Evolutionary conservation across 805 yeast species (phyloP).

Genomic region (Metschnikowia noctiluminum): DNA sequence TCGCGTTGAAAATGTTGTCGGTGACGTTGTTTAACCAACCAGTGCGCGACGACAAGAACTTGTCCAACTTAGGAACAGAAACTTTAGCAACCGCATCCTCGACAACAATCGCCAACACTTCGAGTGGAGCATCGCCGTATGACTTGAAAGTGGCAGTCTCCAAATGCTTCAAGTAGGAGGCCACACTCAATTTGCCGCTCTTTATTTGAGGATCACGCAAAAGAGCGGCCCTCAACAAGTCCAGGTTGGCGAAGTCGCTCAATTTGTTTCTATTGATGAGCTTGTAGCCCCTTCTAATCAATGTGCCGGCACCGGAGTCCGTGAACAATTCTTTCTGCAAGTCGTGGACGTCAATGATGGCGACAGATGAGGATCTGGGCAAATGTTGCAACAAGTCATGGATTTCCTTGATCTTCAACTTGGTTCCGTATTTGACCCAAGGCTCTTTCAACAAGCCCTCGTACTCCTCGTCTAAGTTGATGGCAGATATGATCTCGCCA

Average conservation of each 20-base stretch:
- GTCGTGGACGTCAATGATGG: conserved; percentile 92
- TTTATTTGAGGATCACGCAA: conserved; percentile 72
- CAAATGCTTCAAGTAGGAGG: conserved; percentile 73
- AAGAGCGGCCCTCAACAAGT: conserved; percentile 70
- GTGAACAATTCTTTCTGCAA: conserved; percentile 96
- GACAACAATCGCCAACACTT: conserved; percentile 83
- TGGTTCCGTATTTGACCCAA: conserved; percentile 99
- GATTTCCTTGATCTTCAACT: conserved; percentile 93
- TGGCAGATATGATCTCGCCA: conserved; percentile 83
- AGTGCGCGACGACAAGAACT: conserved; percentile 78
- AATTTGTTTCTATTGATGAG: conserved; percentile 68
- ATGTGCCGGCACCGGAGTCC: conserved; percentile 98
- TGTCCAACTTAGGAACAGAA: conserved; percentile 66
- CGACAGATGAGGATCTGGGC: conserved; percentile 97
- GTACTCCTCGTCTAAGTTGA: conserved; percentile 94
- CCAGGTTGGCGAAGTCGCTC: conserved; percentile 69
- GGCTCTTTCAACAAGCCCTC: conserved; percentile 86
- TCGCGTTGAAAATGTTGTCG: conserved; percentile 85
- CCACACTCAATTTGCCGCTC: conserved; percentile 69
- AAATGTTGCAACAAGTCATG: conserved; percentile 89
- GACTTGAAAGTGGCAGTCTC: conserved; percentile 64
- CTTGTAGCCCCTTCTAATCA: conserved; percentile 96
- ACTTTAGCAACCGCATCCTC: conserved; percentile 33
- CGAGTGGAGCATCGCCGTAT: conserved; percentile 94
- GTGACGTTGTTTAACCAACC: conserved; percentile 98